Evolutionary conservation across 2,329 filamentous ascomycete genomes (phyloP).

Genomic region (Sporothrix luriei): DNA sequence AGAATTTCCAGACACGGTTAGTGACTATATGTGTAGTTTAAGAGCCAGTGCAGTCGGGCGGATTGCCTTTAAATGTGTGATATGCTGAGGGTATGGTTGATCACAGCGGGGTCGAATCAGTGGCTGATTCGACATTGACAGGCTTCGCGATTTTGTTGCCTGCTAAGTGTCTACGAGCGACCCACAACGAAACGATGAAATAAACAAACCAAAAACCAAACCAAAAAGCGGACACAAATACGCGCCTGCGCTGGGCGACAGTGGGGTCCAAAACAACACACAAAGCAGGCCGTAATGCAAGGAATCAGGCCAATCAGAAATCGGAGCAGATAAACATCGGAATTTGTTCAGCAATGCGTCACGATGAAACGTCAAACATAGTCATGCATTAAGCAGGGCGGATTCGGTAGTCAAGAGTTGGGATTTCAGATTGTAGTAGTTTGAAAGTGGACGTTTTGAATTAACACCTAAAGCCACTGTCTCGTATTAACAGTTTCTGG

Average conservation of each 20-base stretch:
- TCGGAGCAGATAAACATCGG: constrained; percentile 30
- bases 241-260: not conserved
- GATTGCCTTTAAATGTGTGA: constrained; percentile 37
- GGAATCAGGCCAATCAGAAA: constrained; percentile 33
- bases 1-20: not conserved
- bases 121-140: constrained; percentile 37
- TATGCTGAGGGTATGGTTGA: constrained; percentile 32
- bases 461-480: too few relatives aligned
- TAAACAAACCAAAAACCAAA: not conserved
- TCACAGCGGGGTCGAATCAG: constrained; percentile 35
- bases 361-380: not conserved
- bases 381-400: too few relatives aligned
- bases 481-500: too few relatives aligned
- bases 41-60: constrained; percentile 31
- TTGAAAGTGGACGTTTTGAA: too few relatives aligned
- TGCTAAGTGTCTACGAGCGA: constrained; percentile 5
- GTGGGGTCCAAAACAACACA: constrained; percentile 14
- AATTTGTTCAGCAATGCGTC: too few relatives aligned
- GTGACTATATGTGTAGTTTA: constrained; percentile 1
- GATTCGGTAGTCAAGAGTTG: too few relatives aligned
- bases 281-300: too few relatives aligned
- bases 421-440: too few relatives aligned
- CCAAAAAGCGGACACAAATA: not conserved
- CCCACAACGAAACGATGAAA: not conserved
- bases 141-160: constrained; percentile 16